These are phyloP conservation scores for Lentinula novae-zelandiae DNA, from an alignment of 1,284 basidiomycete genomes.

Conservation along the genomic window DNA sequence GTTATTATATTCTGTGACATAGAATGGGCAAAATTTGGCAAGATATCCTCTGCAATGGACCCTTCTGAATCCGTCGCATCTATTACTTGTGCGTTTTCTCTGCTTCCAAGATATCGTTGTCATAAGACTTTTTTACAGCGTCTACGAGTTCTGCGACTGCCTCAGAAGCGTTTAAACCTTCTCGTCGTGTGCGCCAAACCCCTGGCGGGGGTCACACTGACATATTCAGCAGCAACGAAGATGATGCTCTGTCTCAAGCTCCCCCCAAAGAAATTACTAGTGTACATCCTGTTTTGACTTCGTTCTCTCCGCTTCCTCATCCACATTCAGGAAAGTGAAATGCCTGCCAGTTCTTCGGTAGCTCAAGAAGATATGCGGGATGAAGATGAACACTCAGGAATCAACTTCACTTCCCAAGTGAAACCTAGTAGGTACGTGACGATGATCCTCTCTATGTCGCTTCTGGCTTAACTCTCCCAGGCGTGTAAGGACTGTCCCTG, in stretches of 20 bases:
- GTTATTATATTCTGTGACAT: not conserved
- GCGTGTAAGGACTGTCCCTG: slow-evolving; percentile 50
- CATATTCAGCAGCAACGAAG: slow-evolving; percentile 39
- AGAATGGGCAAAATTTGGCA: slow-evolving; percentile 64
- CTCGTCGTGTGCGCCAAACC: slow-evolving; percentile 46
- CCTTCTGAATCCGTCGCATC: slow-evolving; percentile 7
- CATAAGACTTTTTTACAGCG: not conserved
- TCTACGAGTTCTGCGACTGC: slow-evolving; percentile 13
- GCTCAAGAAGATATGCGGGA: slow-evolving; percentile 11
- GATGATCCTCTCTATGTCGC: not conserved
- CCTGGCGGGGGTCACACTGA: slow-evolving; percentile 47
- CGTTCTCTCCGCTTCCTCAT: not conserved
- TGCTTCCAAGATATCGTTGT: not conserved
- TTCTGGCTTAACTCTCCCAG: slow-evolving; percentile 24
- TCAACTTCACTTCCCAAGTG: slow-evolving; percentile 29
- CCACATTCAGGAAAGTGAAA: not conserved
- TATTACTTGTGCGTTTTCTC: slow-evolving; percentile 3
- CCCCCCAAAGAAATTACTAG: slow-evolving; percentile 26
- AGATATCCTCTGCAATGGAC: slow-evolving; percentile 26
- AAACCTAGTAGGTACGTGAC: slow-evolving; percentile 45
- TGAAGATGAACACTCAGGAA: slow-evolving; percentile 26
- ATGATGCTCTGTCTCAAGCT: slow-evolving; percentile 42
- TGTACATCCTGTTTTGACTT: not conserved
- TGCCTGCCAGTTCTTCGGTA: slow-evolving; percentile 1
- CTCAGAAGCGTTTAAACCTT: slow-evolving; percentile 38